These are phyloP conservation scores for Termitomyces titanicus DNA, from an alignment of 768 basidiomycete genomes.

Conservation along the genomic window DNA sequence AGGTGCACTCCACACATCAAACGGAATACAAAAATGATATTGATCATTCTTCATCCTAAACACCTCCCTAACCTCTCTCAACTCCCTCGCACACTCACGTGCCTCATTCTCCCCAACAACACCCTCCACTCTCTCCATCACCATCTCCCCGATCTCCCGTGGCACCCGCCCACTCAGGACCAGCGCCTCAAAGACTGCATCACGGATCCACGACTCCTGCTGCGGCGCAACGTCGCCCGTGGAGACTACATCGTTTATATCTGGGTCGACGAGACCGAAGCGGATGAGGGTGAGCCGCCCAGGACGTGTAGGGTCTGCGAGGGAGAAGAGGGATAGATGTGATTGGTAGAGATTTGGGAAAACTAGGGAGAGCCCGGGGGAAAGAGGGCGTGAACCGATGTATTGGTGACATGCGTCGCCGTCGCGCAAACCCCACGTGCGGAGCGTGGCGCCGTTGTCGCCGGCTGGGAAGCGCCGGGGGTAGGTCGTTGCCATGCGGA, in stretches of 20 bases:
- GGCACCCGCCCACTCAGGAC: constrained; percentile 30
- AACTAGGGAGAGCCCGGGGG: constrained; percentile 34
- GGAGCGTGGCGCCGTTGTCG: constrained; percentile 41
- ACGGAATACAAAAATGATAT: constrained; percentile 48
- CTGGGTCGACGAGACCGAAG: constrained; percentile 49
- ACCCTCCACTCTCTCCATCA: constrained; percentile 35
- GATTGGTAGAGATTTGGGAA: constrained; percentile 61
- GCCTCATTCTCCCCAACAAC: constrained; percentile 37
- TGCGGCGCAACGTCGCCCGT: constrained; percentile 46
- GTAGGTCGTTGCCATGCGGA: constrained; percentile 50
- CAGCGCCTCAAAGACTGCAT: constrained; percentile 32
- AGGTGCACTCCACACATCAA: constrained; percentile 40
- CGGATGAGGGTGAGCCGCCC: constrained; percentile 41
- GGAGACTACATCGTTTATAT: constrained; percentile 38
- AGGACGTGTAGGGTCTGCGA: constrained; percentile 34
- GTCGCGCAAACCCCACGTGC: constrained; percentile 47
- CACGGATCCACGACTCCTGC: constrained; percentile 41
- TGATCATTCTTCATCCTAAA: constrained; percentile 39
- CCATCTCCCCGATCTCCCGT: constrained; percentile 39
- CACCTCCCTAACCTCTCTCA: constrained; percentile 28
- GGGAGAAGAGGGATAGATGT: constrained; percentile 32
- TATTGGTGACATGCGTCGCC: constrained; percentile 47
- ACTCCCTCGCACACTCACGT: constrained; percentile 22
- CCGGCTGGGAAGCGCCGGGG: constrained; percentile 41
- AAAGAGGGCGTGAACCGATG: constrained; percentile 36